Evolutionary conservation across 148 eudicot genomes (phyloP), one percentile per base, ranked within the genome.

Genomic region (Mesembryanthemum crystallinum): DNA sequence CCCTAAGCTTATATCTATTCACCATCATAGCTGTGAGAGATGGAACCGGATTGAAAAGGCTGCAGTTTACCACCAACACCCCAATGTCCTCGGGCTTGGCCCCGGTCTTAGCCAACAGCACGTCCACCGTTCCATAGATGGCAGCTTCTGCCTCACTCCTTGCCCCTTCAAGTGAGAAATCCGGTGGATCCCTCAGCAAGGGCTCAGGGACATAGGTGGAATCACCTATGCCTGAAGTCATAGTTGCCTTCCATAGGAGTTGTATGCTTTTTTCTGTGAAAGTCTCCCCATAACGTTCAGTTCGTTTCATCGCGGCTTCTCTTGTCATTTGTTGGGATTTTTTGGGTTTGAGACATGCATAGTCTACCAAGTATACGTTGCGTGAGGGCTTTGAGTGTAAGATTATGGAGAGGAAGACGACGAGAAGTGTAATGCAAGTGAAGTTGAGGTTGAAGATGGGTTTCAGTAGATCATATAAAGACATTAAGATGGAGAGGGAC

Each of bases 261-360:
- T 23, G 14, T 3, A 66, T 66, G 18, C 28, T 37, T 45, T 23
- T 45, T 21, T 24, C 27, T 13, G 70, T 66, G 43, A 66, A 39
- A 39, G 13, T 66, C 18, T 66, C 39, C 8, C 1, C 51, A 66
- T 42, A 45, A 5, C 5, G 29, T n/a, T 9, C 8, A n/a, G 12
- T 25, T 0, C 24, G 51, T 37, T 39, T n/a, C 24, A 37, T 21
- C 1, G 7, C 4, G 15, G 43, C 25, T 52, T 75, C 71, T 54
- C 71, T 51, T 12, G 52, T 75, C 8, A 65, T 15, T 75, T 75
- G 63, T 32, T 64, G 78, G 5, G 24, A 33, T 64, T 66, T 75
- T 43, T 65, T 52, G 45, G 78, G 71, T 52, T 74, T 75, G 71
- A 49, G 64, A 66, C 64, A 64, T 52, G 78, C 52, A 75, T 30